Conservation (phyloP, 306 rosid genomes). For the Sicyos edulis region DNA sequence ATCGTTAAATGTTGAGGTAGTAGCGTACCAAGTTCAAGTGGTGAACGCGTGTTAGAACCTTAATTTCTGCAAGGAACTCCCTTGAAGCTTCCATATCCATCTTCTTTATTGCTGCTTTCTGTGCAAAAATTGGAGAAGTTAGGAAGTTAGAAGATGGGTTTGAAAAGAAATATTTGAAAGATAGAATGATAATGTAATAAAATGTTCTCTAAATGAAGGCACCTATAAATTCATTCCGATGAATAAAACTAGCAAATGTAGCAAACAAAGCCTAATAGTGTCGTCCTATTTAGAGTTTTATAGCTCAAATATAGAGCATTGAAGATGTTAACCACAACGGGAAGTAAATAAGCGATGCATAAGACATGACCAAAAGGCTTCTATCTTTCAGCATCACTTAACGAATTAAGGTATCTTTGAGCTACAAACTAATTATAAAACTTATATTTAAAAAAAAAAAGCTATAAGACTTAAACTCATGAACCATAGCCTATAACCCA, state of each 20-base stretch:
- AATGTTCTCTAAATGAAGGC: neutral
- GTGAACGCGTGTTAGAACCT: conserved; percentile 82
- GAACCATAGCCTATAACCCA: neutral
- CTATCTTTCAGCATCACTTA: neutral
- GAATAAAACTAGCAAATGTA: neutral
- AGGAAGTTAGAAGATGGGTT: neutral
- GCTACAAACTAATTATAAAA: conserved; percentile 5
- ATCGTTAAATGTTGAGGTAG: conserved; percentile 19
- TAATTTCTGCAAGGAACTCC: conserved; percentile 79
- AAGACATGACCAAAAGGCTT: neutral
- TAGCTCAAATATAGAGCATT: neutral
- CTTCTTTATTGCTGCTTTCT: conserved; percentile 88
- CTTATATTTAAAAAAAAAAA: neutral
- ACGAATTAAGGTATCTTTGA: neutral
- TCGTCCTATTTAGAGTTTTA: neutral
- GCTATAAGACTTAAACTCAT: neutral
- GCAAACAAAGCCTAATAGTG: neutral
- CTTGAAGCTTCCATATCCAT: conserved; percentile 86
- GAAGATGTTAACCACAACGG: neutral
- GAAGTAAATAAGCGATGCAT: neutral
- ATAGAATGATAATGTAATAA: neutral
- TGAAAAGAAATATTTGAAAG: neutral
- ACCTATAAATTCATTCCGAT: neutral
- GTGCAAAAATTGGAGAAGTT: conserved; percentile 22
- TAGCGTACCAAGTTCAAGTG: conserved; percentile 76